phyloP scores from a whole-genome alignment of 805 yeast genomes.

The Monosporozyma servazzii region DNA sequence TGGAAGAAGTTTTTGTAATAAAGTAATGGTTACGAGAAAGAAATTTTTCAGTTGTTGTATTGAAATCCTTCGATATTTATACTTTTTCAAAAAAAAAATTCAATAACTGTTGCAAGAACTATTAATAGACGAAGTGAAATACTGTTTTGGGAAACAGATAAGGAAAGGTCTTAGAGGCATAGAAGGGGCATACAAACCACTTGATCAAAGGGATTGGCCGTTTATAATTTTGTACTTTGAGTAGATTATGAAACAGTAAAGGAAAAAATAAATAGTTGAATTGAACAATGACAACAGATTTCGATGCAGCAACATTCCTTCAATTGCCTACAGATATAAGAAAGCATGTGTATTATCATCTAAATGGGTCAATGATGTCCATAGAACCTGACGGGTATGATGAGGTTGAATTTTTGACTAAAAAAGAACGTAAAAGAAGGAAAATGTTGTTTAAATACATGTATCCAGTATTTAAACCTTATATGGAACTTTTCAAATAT shows the following conservation, averaged over 20 bases:
- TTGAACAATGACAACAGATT: not conserved
- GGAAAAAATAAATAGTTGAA: not conserved
- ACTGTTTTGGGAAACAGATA: not conserved
- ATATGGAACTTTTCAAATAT: slow-evolving; percentile 20
- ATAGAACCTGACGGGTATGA: not conserved
- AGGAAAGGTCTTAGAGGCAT: not conserved
- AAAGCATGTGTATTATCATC: slow-evolving; percentile 17
- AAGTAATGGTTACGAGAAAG: not conserved
- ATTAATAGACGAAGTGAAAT: not conserved
- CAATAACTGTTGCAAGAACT: not conserved
- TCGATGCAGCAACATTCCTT: slow-evolving; percentile 13
- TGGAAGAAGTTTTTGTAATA: not conserved
- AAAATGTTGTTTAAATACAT: slow-evolving; percentile 5
- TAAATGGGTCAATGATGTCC: slow-evolving; percentile 13
- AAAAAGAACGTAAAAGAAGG: not conserved
- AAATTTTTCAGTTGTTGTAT: not conserved
- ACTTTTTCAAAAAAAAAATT: not conserved
- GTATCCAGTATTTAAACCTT: slow-evolving; percentile 13
- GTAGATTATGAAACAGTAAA: not conserved
- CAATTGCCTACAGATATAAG: slow-evolving; percentile 21
- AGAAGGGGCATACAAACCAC: not conserved
- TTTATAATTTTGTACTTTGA: no score
- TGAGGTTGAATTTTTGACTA: not conserved
- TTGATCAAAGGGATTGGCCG: not conserved
- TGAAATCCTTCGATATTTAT: not conserved